These are phyloP conservation scores for Fusarium sp. DNA, from an alignment of 2,329 filamentous ascomycete species.

Conservation along the genomic window DNA sequence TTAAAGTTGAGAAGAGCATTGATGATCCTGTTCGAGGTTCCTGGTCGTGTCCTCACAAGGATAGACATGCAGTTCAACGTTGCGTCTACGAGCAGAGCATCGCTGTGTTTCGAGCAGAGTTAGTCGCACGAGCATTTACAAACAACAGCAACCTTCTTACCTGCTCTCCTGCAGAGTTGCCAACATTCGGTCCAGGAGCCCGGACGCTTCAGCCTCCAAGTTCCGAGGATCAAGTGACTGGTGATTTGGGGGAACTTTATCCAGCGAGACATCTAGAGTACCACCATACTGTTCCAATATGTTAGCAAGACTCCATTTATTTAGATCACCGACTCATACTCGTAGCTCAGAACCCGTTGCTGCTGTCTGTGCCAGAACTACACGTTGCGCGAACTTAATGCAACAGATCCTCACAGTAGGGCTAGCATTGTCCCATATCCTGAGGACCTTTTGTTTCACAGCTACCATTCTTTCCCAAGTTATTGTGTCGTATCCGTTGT, in stretches of 20 bases:
- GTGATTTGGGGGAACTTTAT: constrained; percentile 86
- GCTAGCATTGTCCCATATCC: constrained; percentile 83
- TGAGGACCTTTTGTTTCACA: constrained; percentile 89
- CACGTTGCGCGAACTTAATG: constrained; percentile 95
- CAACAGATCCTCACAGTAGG: constrained; percentile 89
- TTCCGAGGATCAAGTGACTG: constrained; percentile 79
- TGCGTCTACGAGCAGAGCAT: constrained; percentile 87
- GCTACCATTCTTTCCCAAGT: constrained; percentile 89
- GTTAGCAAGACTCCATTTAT: constrained; percentile 17
- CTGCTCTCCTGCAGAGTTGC: constrained; percentile 85
- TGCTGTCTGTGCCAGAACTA: constrained; percentile 91
- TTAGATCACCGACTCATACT: constrained; percentile 58
- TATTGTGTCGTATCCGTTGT: constrained; percentile 81
- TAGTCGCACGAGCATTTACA: not conserved
- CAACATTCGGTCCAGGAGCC: constrained; percentile 88
- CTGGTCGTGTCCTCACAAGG: constrained; percentile 82
- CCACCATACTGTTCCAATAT: constrained; percentile 53
- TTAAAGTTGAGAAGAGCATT: constrained; percentile 91
- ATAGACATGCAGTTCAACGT: constrained; percentile 89
- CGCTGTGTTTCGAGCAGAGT: constrained; percentile 60
- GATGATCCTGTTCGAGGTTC: constrained; percentile 85
- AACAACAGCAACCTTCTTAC: constrained; percentile 58
- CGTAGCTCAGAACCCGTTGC: constrained; percentile 82
- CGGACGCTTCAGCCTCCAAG: constrained; percentile 92
- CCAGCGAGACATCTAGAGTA: constrained; percentile 79